Base-by-base conservation (phyloP, 352 stramenopile species). In the Thraustotheca clavata region DNA sequence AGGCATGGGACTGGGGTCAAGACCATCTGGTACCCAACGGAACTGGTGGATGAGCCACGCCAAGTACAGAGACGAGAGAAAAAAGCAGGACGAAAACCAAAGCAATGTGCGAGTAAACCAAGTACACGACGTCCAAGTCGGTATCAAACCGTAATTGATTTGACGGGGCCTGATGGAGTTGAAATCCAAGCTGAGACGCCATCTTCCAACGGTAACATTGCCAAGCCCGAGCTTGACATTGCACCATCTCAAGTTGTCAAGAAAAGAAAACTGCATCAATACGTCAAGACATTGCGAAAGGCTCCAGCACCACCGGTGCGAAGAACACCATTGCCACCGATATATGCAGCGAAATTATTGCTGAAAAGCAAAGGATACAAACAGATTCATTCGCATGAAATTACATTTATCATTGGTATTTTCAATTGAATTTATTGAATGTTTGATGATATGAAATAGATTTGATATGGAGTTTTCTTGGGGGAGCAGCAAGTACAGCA, bases 171-270 rank as follows among this genome's bases (percentile, higher is more conserved):
- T 2, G 43, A 52, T 18, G 43, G n/a, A 6, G 43, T 52, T 2
- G 43, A 52, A 18, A 52, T 52, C 14, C 43, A 52, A 31, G 43
- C 43, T 11, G 43, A 52, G n/a, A 52, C 43, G 43, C 43, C 43
- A 31, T 52, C 43, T 14, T 35, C 14, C n/a, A n/a, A n/a, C n/a
- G 43, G 43, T 1, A 11, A 6, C 24, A 52, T 35, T 35, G 34
- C 31, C 43, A 52, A 24, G 9, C 34, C 43, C 2, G 43, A 52
- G 16, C 43, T 52, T 31, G 43, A 3, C 6, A 52, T 52, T 18
- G 43, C 43, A 31, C 43, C 43, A 11, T 24, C n/a, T 26, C 43
- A 52, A 24, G 43, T 52, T 11, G 43, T 52, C 43, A 52, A 52
- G n/a, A 9, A 31, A 31, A 9, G 43, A 9, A 52, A 52, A 18